A percentile compares a stretch with the other conserved stretches of the same genome.
These are phyloP conservation scores for Ganoderma resinaceum DNA, from an alignment of 1,284 basidiomycete genomes.

Conservation along the genomic window DNA sequence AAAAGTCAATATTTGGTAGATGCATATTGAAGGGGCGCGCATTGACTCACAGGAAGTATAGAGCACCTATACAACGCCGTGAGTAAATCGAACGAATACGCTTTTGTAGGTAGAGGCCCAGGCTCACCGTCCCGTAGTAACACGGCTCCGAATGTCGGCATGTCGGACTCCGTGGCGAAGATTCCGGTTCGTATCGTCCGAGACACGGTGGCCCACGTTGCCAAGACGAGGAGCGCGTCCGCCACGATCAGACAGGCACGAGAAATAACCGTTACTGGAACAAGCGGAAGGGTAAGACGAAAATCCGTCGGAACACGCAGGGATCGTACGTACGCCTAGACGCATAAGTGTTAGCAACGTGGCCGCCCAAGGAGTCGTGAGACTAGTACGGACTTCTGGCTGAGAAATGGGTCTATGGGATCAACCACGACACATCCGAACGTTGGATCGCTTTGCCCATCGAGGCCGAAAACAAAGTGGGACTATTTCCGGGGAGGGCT, in stretches of 20 bases:
- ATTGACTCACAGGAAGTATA: constrained; percentile 12
- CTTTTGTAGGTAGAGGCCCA: too few species aligned
- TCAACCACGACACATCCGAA: constrained; percentile 7
- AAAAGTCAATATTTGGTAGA: background rate
- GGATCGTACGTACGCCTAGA: background rate
- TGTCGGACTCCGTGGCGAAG: background rate
- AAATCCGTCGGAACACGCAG: too few species aligned
- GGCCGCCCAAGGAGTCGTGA: background rate
- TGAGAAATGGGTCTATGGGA: background rate
- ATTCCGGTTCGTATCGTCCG: background rate
- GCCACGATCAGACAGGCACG: constrained; percentile 6
- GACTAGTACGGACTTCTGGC: background rate
- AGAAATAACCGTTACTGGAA: constrained; percentile 6
- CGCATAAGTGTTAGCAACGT: background rate
- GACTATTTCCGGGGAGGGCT: background rate
- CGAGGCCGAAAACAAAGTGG: background rate
- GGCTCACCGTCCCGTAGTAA: constrained; percentile 2
- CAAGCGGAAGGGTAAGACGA: background rate
- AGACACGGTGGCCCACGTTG: constrained; percentile 6
- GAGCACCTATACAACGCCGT: background rate
- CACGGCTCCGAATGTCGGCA: background rate
- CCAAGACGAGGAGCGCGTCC: constrained; percentile 8
- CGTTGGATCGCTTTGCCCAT: background rate
- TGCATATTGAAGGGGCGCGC: background rate
- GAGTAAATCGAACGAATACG: background rate